Base-by-base conservation (phyloP, 176 grass and related monocot genomes). In the Hordeum marinum region DNA sequence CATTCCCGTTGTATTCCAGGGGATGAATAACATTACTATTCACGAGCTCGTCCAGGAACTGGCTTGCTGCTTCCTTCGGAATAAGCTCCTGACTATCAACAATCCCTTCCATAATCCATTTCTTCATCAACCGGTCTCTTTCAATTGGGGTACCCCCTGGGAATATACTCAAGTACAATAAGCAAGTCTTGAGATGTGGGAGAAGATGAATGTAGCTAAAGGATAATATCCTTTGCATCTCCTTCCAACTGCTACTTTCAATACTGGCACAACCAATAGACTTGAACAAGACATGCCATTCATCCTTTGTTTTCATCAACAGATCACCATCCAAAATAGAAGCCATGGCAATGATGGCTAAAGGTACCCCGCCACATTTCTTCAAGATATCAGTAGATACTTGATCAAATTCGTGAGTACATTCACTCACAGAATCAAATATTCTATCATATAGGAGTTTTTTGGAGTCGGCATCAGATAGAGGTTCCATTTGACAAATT, bases 121-220 rank as follows among this genome's bases (percentile, higher is more conserved):
- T 58, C 0, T 58, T 58, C 20, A n/a, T 2, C 20, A 58, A 8
- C 1, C 20, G 54, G 0, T n/a, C 7, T 9, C 2, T 60, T 60
- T 1, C 0, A 11, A 60, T 25, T 1, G n/a, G 3, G 0, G 0
- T 1, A 24, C 0, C 0, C 20, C 0, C 21, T 3, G 55, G 8
- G 55, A 59, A 59, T 59, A 0, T 59, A 0, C 21, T 60, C 9
- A 25, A 60, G 9, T n/a, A n/a, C n/a, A n/a, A n/a, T n/a, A n/a
- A n/a, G n/a, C n/a, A n/a, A n/a, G n/a, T n/a, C n/a, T n/a, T 5
- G 11, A n/a, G 25, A 0, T 4, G 24, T 1, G 0, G 21, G 0
- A 0, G 57, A 2, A 9, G 24, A 8, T 0, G 23, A 8, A 60
- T 23, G 57, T 60, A 60, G 55, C 55, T 59, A 3, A 23, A 59